Base-by-base conservation (phyloP, 345 rosid genomes). In the Mercurialis annua region DNA sequence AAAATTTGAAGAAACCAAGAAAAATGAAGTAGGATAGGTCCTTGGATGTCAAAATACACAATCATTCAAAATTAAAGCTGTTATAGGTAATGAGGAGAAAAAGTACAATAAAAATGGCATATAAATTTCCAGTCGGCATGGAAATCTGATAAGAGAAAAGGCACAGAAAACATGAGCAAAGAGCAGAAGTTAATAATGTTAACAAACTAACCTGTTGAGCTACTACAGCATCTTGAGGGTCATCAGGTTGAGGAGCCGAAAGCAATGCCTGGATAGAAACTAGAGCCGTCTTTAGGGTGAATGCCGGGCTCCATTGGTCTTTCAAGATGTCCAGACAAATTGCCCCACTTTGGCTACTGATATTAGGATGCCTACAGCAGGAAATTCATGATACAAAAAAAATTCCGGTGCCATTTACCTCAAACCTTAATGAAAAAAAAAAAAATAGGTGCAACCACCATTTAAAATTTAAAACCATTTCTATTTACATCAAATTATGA, bases 251-350 rank as follows among this genome's bases (percentile, higher is more conserved):
- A 48, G 99, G 98, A 48, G 98, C 85, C 70, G 99, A 90, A 20
- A 95, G 87, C 52, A 95, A 77, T 38, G 99, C 99, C 80, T 95
- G 98, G 67, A 95, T 65, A 43, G 99, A 95, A 68, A 92, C 93
- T 69, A 95, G 97, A 20, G 99, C 98, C 4, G 99, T 95, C 85
- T 95, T 95, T 67, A 95, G 67, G 59, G 99, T 95, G 61, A 95
- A 92, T 51, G 99, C 99, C 5, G 99, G 99, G 81, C 99, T 95
- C 99, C 99, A 95, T 47, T 95, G 99, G 64, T 92, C 99, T 81
- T 92, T 92, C 85, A 95, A 78, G 77, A 95, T 79, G 84, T 95
- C 99, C 77, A 95, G 82, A 82, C 99, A 95, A 64, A 92, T 95
- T 27, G 98, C 99, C 23, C 98, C 99, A 65, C 97, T 95, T 75